A percentile compares a stretch with the other conserved stretches of the same genome.
These are phyloP conservation scores for Catenaria anguillulae DNA, from an alignment of 371 early-diverging fungal genomes.

Conservation along the genomic window DNA sequence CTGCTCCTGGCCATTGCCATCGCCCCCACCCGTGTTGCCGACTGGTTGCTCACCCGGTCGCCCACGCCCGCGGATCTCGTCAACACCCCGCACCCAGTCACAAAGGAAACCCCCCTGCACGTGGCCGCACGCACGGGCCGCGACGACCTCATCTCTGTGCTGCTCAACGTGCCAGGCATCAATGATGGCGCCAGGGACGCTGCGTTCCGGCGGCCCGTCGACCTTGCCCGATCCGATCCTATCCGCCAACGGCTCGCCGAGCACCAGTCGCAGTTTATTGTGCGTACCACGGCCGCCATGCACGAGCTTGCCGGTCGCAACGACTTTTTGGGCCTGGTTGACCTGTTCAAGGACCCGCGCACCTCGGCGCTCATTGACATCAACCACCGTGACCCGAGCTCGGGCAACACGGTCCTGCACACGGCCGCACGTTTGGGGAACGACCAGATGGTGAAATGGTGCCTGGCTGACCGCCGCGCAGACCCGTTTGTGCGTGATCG, in stretches of 20 bases:
- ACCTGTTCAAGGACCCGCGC: slow-evolving; percentile 26
- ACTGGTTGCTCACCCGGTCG: slow-evolving; percentile 12
- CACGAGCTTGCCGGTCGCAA: background rate
- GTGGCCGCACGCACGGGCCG: slow-evolving; percentile 18
- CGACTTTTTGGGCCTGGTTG: slow-evolving; percentile 16
- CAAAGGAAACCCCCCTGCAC: slow-evolving; percentile 26
- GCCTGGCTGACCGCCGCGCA: slow-evolving; percentile 41
- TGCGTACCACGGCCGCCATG: slow-evolving; percentile 10
- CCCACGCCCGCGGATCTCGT: background rate
- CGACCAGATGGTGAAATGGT: slow-evolving; percentile 45
- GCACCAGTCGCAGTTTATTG: slow-evolving; percentile 12
- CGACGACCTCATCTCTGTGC: slow-evolving; percentile 17
- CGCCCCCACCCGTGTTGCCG: slow-evolving; percentile 16
- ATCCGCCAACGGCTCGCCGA: slow-evolving; percentile 6
- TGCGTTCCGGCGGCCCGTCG: slow-evolving; percentile 15
- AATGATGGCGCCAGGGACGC: slow-evolving; percentile 20
- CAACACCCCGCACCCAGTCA: slow-evolving; percentile 18
- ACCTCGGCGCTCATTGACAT: slow-evolving; percentile 37
- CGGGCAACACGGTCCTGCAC: slow-evolving; percentile 47
- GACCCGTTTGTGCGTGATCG: slow-evolving; percentile 51
- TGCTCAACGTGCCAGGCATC: slow-evolving; percentile 16
- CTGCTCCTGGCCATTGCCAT: slow-evolving; percentile 22
- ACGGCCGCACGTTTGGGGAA: slow-evolving; percentile 40
- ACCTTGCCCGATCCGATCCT: slow-evolving; percentile 14
- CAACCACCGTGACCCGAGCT: slow-evolving; percentile 39